phyloP scores from a whole-genome alignment of 768 basidiomycete genomes.

The Phylloporus rhodoxanthus region DNA sequence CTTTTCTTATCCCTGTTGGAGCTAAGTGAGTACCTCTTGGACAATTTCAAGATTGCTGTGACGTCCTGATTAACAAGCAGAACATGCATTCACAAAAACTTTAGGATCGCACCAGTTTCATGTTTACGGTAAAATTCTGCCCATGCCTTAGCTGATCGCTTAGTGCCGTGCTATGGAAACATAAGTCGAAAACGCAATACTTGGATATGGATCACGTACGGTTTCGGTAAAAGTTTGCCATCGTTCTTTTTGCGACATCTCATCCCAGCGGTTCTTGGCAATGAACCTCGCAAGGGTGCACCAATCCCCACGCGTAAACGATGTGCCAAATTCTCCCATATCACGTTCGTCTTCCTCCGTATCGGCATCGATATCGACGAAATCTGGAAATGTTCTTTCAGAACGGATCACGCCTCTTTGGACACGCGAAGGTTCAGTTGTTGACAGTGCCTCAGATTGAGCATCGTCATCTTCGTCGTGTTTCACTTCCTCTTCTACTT shows the following conservation, averaged over 20 bases:
- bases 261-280: constrained; percentile 43
- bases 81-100: neutral
- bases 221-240: constrained; percentile 51
- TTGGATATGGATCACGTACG: constrained; percentile 31
- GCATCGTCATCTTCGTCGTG: constrained; percentile 17
- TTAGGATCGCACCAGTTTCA: constrained; percentile 39
- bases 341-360: constrained; percentile 29
- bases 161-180: constrained; percentile 40
- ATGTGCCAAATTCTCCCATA: constrained; percentile 48
- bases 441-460: constrained; percentile 21
- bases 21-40: constrained; percentile 21
- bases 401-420: constrained; percentile 18
- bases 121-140: constrained; percentile 52
- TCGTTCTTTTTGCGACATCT: constrained; percentile 38
- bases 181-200: constrained; percentile 1
- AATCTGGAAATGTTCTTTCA: constrained; percentile 18
- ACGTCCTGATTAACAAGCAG: constrained; percentile 3
- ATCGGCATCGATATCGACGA: constrained; percentile 15
- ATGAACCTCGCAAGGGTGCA: constrained; percentile 57
- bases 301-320: constrained; percentile 58
- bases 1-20: constrained; percentile 7
- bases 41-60: constrained; percentile 23
- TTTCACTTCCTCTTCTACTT: constrained; percentile 23
- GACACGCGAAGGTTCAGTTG: constrained; percentile 9
- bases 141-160: constrained; percentile 53